Evolutionary conservation across 805 yeast species (phyloP), one percentile per base, ranked within the genome.

Genomic region (Saccharomycopsis lassenensis): DNA sequence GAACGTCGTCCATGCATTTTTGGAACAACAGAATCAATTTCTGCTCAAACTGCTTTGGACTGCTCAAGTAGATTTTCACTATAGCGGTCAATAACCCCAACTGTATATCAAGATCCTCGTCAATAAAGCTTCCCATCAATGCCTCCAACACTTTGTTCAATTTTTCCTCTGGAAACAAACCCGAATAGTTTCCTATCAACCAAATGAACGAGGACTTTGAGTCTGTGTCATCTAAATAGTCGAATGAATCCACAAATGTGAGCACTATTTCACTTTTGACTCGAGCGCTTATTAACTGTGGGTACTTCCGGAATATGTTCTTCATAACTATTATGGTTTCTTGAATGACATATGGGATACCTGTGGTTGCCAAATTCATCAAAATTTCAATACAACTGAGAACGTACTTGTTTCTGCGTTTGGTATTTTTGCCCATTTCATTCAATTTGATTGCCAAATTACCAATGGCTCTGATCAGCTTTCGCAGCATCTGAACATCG

Each of bases 381-480:
- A 87, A 55, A 1, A 74, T 70, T 4, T 68, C 67, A 3, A 83
- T 78, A 54, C 94, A 83, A 17, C 63, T 63, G n/a, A n/a, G n/a
- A n/a, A n/a, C n/a, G n/a, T n/a, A n/a, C n/a, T n/a, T n/a, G n/a
- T n/a, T n/a, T n/a, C n/a, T n/a, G n/a, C n/a, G n/a, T n/a, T n/a
- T n/a, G n/a, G n/a, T n/a, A n/a, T n/a, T n/a, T 4, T 63, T 58
- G 0, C 87, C 76, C 0, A 82, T 74, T 7, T 44, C 42, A 18
- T 73, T 74, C 11, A 85, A 57, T 50, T 83, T 84, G 19, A 86
- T 74, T 0, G 95, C 94, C 15, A 89, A 60, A 50, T 86, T 83
- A 2, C 96, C 96, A 43, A 89, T 74, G 0, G 95, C 94, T 41
- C 94, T 61, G 3, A 89, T 74, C 0, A 96, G 86, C 49, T 85